Conservation (phyloP, 352 stramenopile species). For the Thraustochytrium striatum region DNA sequence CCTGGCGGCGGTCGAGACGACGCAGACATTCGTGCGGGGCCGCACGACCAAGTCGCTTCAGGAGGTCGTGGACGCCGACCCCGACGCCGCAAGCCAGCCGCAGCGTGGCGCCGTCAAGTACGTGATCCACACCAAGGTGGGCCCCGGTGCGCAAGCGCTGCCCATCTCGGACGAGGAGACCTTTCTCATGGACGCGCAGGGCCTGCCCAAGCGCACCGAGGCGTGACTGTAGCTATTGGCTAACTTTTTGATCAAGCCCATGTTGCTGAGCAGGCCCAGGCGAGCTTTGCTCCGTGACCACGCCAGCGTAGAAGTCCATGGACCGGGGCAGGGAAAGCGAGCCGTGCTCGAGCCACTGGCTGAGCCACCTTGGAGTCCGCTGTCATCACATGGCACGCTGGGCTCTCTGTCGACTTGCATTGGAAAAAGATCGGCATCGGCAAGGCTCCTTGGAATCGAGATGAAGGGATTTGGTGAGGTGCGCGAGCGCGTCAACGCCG, state of each 20-base stretch:
- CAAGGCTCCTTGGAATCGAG: no score
- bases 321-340: no score
- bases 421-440: no score
- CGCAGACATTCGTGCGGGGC: conserved; percentile 9
- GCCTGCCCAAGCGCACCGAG: conserved; percentile 26
- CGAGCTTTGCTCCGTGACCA: no score
- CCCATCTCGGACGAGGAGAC: conserved; percentile 11
- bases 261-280: no score
- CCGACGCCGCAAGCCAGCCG: not conserved
- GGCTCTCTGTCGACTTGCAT: no score
- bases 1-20: not conserved
- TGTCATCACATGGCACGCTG: no score
- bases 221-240: no score
- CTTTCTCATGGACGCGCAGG: not conserved
- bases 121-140: conserved; percentile 43
- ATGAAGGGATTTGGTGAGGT: not conserved
- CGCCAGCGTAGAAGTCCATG: no score
- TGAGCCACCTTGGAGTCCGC: no score
- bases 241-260: no score
- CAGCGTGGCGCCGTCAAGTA: conserved; percentile 41
- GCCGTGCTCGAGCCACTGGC: no score
- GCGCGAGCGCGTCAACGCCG: not conserved
- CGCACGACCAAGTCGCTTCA: not conserved
- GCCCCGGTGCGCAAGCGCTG: not conserved
- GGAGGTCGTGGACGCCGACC: not conserved